Percentiles rank a stretch among this genome's conserved stretches.
Conservation (phyloP, 257 asterid genomes). For the Rubia yunnanensis region DNA sequence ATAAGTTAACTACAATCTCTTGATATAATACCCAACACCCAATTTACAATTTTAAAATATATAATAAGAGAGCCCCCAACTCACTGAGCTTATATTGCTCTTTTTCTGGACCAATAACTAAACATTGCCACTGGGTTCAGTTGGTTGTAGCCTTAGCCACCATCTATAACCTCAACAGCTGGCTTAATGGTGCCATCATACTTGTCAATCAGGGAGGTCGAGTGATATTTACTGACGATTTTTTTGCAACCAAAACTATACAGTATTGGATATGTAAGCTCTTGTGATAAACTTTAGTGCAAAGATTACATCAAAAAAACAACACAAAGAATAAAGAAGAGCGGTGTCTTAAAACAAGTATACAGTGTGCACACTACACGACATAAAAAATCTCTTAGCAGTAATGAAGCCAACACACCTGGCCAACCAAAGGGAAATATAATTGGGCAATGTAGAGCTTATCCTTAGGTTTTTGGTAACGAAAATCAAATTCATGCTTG, state of each 20-base stretch:
- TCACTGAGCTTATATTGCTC: neutral
- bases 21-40: neutral
- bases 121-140: neutral
- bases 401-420: conserved; percentile 39
- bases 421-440: conserved; percentile 93
- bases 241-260: too few species aligned
- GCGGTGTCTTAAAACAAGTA: neutral
- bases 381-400: conserved; percentile 10
- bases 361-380: neutral
- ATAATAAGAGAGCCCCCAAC: neutral
- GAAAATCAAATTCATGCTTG: conserved; percentile 94
- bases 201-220: neutral
- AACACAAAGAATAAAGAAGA: neutral
- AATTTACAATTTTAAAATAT: neutral
- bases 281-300: neutral
- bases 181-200: too few species aligned
- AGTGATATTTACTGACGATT: neutral
- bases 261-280: too few species aligned
- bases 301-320: neutral
- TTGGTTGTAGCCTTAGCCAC: neutral
- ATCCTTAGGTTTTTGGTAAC: conserved; percentile 97
- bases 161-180: neutral
- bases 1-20: neutral
- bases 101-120: neutral
- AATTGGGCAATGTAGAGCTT: conserved; percentile 94